Conservation (phyloP, 805 yeast species). For the Lachancea sp. region DNA sequence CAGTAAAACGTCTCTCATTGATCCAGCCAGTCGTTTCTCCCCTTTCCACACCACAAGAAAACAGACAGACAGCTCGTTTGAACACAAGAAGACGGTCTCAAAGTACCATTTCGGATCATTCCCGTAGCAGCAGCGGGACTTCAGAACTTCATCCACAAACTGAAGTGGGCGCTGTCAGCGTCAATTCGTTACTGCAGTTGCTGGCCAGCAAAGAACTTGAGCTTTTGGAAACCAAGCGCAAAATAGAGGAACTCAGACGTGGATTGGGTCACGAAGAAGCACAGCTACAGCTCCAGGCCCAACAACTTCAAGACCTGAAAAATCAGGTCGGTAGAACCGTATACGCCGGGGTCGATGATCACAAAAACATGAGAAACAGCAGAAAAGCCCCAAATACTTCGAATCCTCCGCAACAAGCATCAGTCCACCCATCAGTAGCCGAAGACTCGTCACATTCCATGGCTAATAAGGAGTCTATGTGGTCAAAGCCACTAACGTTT, state of each 20-base stretch:
- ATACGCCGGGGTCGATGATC: constrained; percentile 7
- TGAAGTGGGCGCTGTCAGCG: constrained; percentile 25
- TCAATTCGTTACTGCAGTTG: constrained; percentile 50
- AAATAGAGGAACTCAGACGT: constrained; percentile 42
- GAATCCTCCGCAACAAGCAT: background rate
- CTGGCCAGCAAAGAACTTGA: constrained; percentile 66
- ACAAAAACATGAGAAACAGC: background rate
- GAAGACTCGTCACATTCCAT: background rate
- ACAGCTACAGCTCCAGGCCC: constrained; percentile 37
- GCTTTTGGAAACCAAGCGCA: constrained; percentile 56
- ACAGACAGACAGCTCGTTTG: background rate
- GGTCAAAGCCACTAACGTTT: constrained; percentile 52
- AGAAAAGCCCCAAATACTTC: background rate
- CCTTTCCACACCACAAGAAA: constrained; percentile 5
- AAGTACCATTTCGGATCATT: constrained; percentile 18
- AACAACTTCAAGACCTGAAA: constrained; percentile 31
- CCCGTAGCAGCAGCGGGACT: constrained; percentile 15
- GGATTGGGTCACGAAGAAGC: constrained; percentile 45
- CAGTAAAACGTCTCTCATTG: constrained; percentile 8
- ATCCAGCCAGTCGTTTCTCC: constrained; percentile 10
- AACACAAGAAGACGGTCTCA: constrained; percentile 18
- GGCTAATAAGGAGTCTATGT: constrained; percentile 25
- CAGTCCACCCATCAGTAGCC: no score
- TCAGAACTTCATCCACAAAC: constrained; percentile 9
- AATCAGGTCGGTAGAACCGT: constrained; percentile 28